Conservation (phyloP, 306 rosid genomes). For the Cicer pinnatifidum region DNA sequence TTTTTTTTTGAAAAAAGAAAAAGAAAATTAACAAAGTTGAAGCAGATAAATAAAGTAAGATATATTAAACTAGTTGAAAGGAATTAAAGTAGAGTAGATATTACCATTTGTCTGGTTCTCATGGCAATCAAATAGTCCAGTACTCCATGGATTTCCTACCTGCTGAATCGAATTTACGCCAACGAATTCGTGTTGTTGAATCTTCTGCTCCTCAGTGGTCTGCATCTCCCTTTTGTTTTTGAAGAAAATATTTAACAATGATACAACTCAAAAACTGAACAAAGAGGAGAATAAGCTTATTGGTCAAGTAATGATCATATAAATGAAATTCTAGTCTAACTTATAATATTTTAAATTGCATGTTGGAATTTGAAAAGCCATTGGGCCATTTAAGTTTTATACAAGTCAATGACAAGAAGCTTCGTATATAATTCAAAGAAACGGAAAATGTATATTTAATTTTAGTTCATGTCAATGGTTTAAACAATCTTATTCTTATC, state of each 20-base stretch:
- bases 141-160: slow-evolving; percentile 63
- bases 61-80: background rate
- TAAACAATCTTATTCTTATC: background rate
- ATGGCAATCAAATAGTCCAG: slow-evolving; percentile 69
- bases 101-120: slow-evolving; percentile 70
- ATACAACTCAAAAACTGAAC: slow-evolving; percentile 17
- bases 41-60: background rate
- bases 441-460: background rate
- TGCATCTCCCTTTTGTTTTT: slow-evolving; percentile 20
- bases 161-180: slow-evolving; percentile 41
- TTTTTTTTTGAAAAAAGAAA: background rate
- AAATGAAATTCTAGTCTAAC: background rate
- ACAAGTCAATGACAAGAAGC: slow-evolving; percentile 42
- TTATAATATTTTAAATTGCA: slow-evolving; percentile 8
- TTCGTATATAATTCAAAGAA: slow-evolving; percentile 26
- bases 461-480: background rate
- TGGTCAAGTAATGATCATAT: background rate
- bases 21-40: background rate
- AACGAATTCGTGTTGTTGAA: slow-evolving; percentile 40
- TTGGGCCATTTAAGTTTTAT: slow-evolving; percentile 20
- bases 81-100: background rate
- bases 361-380: slow-evolving; percentile 24
- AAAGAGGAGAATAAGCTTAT: slow-evolving; percentile 6
- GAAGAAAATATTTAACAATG: background rate
- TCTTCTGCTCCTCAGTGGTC: slow-evolving; percentile 35